A percentile compares a stretch with the other conserved stretches of the same genome.
Conservation (phyloP, 2,329 filamentous ascomycete species). For the Cadophora sp. region DNA sequence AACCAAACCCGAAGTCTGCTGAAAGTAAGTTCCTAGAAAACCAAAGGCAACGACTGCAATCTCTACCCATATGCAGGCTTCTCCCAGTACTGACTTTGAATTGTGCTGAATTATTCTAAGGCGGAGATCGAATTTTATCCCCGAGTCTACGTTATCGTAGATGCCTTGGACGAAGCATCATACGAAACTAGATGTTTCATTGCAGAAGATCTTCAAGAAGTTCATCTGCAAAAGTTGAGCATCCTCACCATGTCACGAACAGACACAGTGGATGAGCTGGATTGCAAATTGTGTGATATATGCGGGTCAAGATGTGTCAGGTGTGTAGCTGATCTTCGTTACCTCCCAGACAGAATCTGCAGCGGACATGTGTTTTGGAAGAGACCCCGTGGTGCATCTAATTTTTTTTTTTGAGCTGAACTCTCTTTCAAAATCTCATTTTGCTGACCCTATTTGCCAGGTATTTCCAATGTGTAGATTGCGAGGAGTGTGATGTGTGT, state of each 20-base stretch:
- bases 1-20: neutral
- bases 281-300: conserved; percentile 15
- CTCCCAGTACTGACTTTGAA: no score
- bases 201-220: conserved; percentile 16
- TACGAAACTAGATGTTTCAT: conserved; percentile 24
- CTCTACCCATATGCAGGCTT: no score
- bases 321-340: neutral
- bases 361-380: no score
- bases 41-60: no score
- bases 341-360: neutral
- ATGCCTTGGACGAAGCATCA: conserved; percentile 32
- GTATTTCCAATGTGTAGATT: conserved; percentile 21
- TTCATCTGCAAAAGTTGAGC: conserved; percentile 21
- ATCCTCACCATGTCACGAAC: conserved; percentile 28
- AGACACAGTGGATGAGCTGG: conserved; percentile 11
- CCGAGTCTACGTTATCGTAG: conserved; percentile 30
- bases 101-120: neutral
- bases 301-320: conserved; percentile 16
- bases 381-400: no score
- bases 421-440: neutral
- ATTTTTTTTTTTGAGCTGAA: no score
- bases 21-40: neutral
- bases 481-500: conserved; percentile 1
- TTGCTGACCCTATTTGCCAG: neutral
- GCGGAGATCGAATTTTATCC: conserved; percentile 32